Evolutionary conservation across 2,329 filamentous ascomycete species (phyloP).

Genomic region (Nectriaceae sp.): DNA sequence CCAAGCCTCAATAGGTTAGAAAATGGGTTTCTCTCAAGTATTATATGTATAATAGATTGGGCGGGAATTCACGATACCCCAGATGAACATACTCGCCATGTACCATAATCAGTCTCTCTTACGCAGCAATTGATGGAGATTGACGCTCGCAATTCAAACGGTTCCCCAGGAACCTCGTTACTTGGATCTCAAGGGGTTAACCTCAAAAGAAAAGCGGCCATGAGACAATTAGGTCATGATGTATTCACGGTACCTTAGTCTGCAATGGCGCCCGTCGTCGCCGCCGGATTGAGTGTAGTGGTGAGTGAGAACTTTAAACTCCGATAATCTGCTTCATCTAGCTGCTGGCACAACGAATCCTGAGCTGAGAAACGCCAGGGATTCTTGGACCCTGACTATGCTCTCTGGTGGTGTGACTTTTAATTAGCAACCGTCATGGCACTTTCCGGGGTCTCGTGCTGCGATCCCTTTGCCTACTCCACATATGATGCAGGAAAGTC

Average conservation of each 20-base stretch:
- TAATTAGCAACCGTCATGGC: too few relatives aligned
- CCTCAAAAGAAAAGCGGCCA: too few relatives aligned
- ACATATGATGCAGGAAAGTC: too few relatives aligned
- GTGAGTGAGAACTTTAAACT: neutral
- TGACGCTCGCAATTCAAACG: neutral
- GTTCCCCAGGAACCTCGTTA: too few relatives aligned
- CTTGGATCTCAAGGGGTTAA: too few relatives aligned
- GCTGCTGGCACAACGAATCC: too few relatives aligned
- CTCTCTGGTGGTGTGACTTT: too few relatives aligned
- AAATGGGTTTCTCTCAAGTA: neutral
- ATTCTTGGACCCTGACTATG: too few relatives aligned
- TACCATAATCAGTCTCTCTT: neutral
- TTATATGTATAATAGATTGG: constrained; percentile 16
- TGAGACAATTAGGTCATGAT: constrained; percentile 8
- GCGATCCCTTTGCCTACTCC: too few relatives aligned
- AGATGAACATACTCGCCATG: neutral
- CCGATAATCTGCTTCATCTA: neutral
- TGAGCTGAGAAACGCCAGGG: too few relatives aligned
- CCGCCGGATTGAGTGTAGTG: neutral
- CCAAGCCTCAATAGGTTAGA: constrained; percentile 11
- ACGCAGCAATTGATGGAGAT: constrained; percentile 3
- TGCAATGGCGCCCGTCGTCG: neutral
- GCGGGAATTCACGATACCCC: constrained; percentile 29
- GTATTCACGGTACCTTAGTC: constrained; percentile 4
- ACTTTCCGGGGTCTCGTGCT: too few relatives aligned